Base-by-base conservation (phyloP, 1,284 basidiomycete species). In the Malassezia sp. region DNA sequence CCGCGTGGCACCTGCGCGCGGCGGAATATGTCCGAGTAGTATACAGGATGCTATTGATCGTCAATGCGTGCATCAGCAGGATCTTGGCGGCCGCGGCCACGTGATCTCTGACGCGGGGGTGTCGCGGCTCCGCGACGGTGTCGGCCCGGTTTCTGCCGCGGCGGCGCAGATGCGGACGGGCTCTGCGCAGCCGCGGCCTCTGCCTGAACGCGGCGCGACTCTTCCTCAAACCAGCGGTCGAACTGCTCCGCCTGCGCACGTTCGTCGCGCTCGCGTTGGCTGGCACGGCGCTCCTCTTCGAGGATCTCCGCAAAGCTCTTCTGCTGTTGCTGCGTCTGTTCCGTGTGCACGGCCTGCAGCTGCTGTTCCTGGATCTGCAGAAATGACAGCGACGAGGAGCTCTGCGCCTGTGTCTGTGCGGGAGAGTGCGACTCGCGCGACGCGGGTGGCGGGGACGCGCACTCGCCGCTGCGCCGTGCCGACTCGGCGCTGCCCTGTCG, bases 211-310 rank as follows among this genome's bases (percentile, higher is more conserved):
- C 62, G 58, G 21, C 53, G 59, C 30, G 56, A 59, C 36, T 68
- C 66, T 26, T 67, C 54, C n/a, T 64, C 61, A 35, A 63, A 69
- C 66, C 66, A 69, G 34, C 49, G 54, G 34, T 67, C 64, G 39
- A 69, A 69, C 37, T 60, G 63, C 35, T 55, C 59, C 11, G 55
- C 58, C 35, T 65, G 59, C 27, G 54, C 52, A 42, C 56, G 53
- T 26, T 62, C 60, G 32, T 49, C 55, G n/a, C 42, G 52, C 17
- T 42, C 42, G 23, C 56, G 57, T 49, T 63, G 61, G 36, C 49
- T 52, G 20, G 49, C 57, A 21, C 37, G 23, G 7, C 53, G 50
- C 30, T 67, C 65, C 40, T 67, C 61, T 28, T 64, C 55, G 27
- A 59, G 54, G 18, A 67, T 60, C 29, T 64, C 55, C 11, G 63